Base-by-base conservation (phyloP, 2,329 filamentous ascomycete species). In the Hyphodiscus sp. region DNA sequence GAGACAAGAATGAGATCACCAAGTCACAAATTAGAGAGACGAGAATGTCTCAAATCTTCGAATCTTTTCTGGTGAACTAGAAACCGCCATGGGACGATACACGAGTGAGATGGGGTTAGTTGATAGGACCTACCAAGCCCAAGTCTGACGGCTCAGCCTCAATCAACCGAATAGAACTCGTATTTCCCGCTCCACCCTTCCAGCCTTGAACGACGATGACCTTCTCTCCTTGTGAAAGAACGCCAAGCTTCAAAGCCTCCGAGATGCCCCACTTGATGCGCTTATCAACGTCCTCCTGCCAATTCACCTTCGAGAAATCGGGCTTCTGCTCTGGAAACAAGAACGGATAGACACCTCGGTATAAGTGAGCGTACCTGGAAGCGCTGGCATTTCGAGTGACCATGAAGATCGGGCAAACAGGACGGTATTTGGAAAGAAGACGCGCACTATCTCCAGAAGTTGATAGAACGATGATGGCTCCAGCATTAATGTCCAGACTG, bases 351-450 rank as follows among this genome's bases (percentile, higher is more conserved):
- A 99, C 92, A 66, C 94, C 94, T 70, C 94, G 92, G 78, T 96
- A 97, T 71, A 99, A 76, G 74, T 99, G 94, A 63, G 85, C 87
- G 74, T 94, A 97, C 74, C 94, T 82, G 56, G 91, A 87, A 50
- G 94, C 89, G 61, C 81, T 83, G 47, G 83, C 75, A 71, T 87
- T 96, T 67, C 94, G 87, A 61, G 92, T 96, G 61, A 99, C 89
- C 92, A 97, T 97, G 80, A 99, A 92, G 76, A 99, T 96, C 65
- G 94, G 94, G 83, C 92, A 97, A 61, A 97, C 91, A 49, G 94
- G 94, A 69, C 94, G 89, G 79, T 96, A 99, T 80, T 99, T 99
- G 78, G 92, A 95, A 63, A 97, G 80, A 59, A 97, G 85, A 67
- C 94, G 91, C 56, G 94, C 94, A 62, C 92, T 96, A 68, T 89